A percentile compares a stretch with the other conserved stretches of the same genome.
Evolutionary conservation across 2,329 filamentous ascomycete genomes (phyloP).

Genomic region (Monascus ruber): DNA sequence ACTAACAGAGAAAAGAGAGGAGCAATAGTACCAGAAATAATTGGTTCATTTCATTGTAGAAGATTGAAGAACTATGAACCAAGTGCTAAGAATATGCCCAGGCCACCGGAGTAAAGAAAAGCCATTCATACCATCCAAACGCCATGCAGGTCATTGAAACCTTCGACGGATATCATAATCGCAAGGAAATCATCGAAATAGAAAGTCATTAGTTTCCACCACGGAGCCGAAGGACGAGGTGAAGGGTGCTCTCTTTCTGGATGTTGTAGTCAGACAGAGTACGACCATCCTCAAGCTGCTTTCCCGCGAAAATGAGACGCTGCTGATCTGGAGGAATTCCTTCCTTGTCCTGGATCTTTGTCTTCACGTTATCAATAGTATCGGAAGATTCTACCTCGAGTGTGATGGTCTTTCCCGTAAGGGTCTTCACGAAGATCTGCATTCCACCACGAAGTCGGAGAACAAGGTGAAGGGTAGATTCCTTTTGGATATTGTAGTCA

Average conservation of each 20-base stretch:
- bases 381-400: conserved; percentile 57
- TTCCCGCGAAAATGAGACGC: conserved; percentile 59
- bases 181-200: conserved; percentile 8
- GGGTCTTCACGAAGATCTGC: conserved; percentile 76
- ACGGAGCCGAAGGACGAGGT: conserved; percentile 52
- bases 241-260: conserved; percentile 52
- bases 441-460: conserved; percentile 73
- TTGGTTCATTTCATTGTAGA: conserved; percentile 3
- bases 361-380: conserved; percentile 61
- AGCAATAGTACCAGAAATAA: conserved; percentile 1
- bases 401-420: conserved; percentile 64
- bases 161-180: conserved; percentile 14
- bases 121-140: conserved; percentile 23
- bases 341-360: conserved; percentile 73
- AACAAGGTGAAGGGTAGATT: conserved; percentile 69
- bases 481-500: conserved; percentile 97
- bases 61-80: conserved; percentile 4
- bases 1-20: too few species aligned
- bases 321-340: conserved; percentile 61
- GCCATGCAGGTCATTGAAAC: conserved; percentile 25
- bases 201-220: conserved; percentile 31
- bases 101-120: conserved; percentile 10
- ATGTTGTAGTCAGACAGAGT: conserved; percentile 45
- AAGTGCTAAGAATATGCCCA: conserved; percentile 10
- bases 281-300: conserved; percentile 47